These are phyloP conservation scores for Arachnomyces sp. DNA, from an alignment of 2,329 filamentous ascomycete species.

Conservation along the genomic window DNA sequence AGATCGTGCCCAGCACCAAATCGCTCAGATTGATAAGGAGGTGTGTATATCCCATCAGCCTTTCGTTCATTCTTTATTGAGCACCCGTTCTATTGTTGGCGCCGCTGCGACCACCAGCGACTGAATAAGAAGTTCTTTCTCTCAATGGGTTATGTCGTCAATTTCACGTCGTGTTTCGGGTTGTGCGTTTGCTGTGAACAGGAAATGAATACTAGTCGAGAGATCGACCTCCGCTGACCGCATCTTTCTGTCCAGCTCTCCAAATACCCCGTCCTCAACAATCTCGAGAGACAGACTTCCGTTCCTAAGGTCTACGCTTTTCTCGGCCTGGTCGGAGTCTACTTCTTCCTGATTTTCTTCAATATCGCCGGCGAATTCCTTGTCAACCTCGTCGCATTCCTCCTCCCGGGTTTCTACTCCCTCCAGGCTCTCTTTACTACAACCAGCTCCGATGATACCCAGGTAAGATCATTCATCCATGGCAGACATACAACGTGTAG, in stretches of 20 bases:
- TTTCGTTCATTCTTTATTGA: constrained; percentile 10
- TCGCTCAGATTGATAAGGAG: constrained; percentile 63
- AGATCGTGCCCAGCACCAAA: constrained; percentile 56
- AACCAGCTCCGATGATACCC: constrained; percentile 56
- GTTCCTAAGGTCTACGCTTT: constrained; percentile 62
- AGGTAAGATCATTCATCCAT: constrained; percentile 39
- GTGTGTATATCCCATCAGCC: constrained; percentile 39
- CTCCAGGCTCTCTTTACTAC: constrained; percentile 56
- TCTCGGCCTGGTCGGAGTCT: constrained; percentile 56
- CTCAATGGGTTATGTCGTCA: not conserved
- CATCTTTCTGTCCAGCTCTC: constrained; percentile 44
- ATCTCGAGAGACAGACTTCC: constrained; percentile 61
- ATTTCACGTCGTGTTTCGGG: not conserved
- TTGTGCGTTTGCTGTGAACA: not conserved
- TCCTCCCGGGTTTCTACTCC: constrained; percentile 60
- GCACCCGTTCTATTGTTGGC: no score
- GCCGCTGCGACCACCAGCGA: no score
- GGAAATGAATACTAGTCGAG: not conserved
- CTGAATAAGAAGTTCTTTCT: no score
- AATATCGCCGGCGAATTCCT: constrained; percentile 64
- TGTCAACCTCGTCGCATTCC: constrained; percentile 60
- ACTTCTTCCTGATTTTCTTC: constrained; percentile 66
- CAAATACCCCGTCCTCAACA: constrained; percentile 60
- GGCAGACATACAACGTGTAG: not conserved
- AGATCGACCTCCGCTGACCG: not conserved